phyloP scores from a whole-genome alignment of 306 rosid species.

The Bauhinia variegata region DNA sequence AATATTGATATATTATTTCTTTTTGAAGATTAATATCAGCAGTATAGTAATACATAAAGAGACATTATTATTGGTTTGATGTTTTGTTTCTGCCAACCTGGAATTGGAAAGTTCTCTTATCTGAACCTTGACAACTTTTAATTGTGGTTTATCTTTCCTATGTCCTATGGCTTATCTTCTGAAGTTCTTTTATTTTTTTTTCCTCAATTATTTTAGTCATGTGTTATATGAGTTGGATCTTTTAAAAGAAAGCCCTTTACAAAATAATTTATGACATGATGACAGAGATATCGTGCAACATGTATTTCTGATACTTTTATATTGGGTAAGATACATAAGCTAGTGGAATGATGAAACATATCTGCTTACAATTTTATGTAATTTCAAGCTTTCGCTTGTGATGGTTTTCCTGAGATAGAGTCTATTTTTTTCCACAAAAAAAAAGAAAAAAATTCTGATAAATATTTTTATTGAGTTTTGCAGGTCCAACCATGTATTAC shows the following conservation, averaged over 20 bases:
- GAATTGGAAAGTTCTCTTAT: too few species aligned
- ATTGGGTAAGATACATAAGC: background rate
- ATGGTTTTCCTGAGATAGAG: too few species aligned
- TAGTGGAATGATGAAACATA: background rate
- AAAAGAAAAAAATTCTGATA: conserved; percentile 8
- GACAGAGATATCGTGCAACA: too few species aligned
- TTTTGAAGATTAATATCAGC: too few species aligned
- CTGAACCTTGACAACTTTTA: too few species aligned
- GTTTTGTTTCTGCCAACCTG: too few species aligned
- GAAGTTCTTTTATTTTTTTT: background rate
- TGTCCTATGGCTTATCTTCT: background rate
- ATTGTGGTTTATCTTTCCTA: background rate
- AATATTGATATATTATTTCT: too few species aligned
- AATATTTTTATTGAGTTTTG: conserved; percentile 26
- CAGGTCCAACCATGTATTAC: conserved; percentile 89
- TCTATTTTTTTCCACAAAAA: too few species aligned
- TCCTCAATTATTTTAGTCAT: background rate
- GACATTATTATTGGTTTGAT: too few species aligned
- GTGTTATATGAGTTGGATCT: background rate
- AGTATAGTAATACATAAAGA: too few species aligned
- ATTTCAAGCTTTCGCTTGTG: background rate
- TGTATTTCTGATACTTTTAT: background rate
- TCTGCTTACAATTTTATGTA: background rate
- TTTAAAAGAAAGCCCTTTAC: background rate
- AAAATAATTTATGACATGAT: background rate